A percentile compares a stretch with the other conserved stretches of the same genome.
These are phyloP conservation scores for Scopulariopsis brevicaulis DNA, from an alignment of 2,329 filamentous ascomycete genomes.

Conservation along the genomic window DNA sequence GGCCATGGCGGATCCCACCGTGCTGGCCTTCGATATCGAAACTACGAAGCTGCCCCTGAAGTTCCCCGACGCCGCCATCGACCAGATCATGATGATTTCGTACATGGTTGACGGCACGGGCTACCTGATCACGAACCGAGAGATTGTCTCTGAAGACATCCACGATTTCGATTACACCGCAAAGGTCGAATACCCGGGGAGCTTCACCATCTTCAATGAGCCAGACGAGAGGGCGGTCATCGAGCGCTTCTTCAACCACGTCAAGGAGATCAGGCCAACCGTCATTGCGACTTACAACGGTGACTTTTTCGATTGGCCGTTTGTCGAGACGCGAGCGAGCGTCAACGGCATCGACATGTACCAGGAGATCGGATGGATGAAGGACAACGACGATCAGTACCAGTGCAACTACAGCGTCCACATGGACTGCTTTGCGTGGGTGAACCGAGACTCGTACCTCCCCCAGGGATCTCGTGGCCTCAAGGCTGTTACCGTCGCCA, in stretches of 20 bases:
- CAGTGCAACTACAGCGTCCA: slow-evolving; percentile 93
- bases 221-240: slow-evolving; percentile 80
- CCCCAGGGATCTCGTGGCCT: slow-evolving; percentile 94
- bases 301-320: slow-evolving; percentile 99
- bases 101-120: slow-evolving; percentile 99
- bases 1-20: slow-evolving; percentile 87
- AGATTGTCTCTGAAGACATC: slow-evolving; percentile 96
- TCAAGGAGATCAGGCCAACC: slow-evolving; percentile 88
- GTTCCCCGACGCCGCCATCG: slow-evolving; percentile 87
- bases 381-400: slow-evolving; percentile 91
- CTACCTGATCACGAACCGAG: slow-evolving; percentile 93
- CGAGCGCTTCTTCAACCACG: slow-evolving; percentile 88
- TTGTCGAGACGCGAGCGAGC: slow-evolving; percentile 86
- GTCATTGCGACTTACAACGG: slow-evolving; percentile 99
- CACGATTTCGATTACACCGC: slow-evolving; percentile 97
- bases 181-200: slow-evolving; percentile 87
- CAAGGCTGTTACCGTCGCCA: slow-evolving; percentile 95
- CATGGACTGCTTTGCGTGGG: slow-evolving; percentile 99
- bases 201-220: slow-evolving; percentile 98
- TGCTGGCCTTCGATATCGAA: slow-evolving; percentile 98
- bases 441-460: slow-evolving; percentile 95
- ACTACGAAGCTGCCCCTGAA: slow-evolving; percentile 93
- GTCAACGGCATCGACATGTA: slow-evolving; percentile 99
- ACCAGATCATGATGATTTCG: slow-evolving; percentile 99
- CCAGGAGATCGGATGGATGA: slow-evolving; percentile 92